Base-by-base conservation (phyloP, 2,329 filamentous ascomycete species). In the Talaromyces sp. region DNA sequence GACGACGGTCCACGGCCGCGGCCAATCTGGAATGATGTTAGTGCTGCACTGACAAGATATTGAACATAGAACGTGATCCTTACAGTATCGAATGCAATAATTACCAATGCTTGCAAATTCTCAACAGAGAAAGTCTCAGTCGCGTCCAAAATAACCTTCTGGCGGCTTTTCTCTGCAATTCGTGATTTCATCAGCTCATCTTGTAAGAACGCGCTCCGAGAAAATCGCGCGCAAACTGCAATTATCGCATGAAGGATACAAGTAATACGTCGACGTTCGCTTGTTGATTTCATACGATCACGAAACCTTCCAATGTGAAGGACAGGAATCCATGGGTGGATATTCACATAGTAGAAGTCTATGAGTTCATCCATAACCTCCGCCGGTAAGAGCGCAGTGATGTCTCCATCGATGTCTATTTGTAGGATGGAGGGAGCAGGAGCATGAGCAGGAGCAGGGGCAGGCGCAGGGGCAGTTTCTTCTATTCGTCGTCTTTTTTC, bases 31-130 rank as follows among this genome's bases (percentile, higher is more conserved):
- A 3, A n/a, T n/a, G 7, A 5, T 36, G 33, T n/a, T n/a, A 36
- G 14, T 4, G 16, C 7, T n/a, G 33, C 16, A 7, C 16, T n/a
- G 8, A 5, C 11, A n/a, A 8, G 16, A 36, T 5, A 36, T n/a
- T n/a, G n/a, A n/a, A 13, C 29, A 16, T 35, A 6, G 5, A 13
- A 4, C n/a, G 11, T 35, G 32, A 16, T 6, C 4, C 32, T 11
- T 52, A 72, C 73, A 47, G 71, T 68, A 39, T 70, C 67, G 54
- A 76, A 77, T 11, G 69, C 67, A 47, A 76, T 63, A 4, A 77
- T 74, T 37, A 60, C 36, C 42, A 62, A 9, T 32, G 61, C 58
- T 20, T 69, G 60, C 7, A 64, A 44, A 41, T 68, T 65, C 19
- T 67, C 60, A 2, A 72, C 53, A 30, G 67, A 64, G 16, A 62